Base-by-base conservation (phyloP, 2,329 filamentous ascomycete species). In the Talaromyces verruculosus region DNA sequence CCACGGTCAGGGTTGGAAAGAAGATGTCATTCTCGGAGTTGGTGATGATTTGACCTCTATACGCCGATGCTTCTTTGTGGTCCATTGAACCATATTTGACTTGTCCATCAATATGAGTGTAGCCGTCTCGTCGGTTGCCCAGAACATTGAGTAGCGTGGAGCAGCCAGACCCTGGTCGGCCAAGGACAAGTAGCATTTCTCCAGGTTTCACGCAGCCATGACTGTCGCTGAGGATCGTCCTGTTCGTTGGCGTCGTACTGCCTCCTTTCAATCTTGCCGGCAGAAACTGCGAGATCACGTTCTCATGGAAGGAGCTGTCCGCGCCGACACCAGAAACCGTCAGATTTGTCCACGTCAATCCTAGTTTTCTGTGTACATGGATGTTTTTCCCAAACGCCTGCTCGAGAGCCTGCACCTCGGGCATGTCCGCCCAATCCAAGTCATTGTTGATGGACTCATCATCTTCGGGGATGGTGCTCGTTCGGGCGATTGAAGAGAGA, bases 121-220 rank as follows among this genome's bases (percentile, higher is more conserved):
- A 91, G 2, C 88, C 88, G 2, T 76, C 77, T 41, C 88, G 80
- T 64, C 85, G 83, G 71, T 92, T 92, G 59, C 88, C 83, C 4
- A 92, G 81, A 70, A 90, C 81, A 71, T 90, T 92, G 53, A 93
- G 81, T 17, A 92, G 81, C 0, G 89, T 90, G 0, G 89, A 90
- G 73, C 90, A 92, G 37, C 89, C 89, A 5, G 41, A 75, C 83
- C 89, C 89, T 0, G 89, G 89, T 1, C 88, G 83, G 2, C 89
- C 89, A 0, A 91, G 80, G 0, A 91, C 88, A 0, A 91, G 79
- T 0, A 90, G 77, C 89, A 91, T 90, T 76, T 91, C 88, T 30
- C 89, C 90, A 0, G 89, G 89, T 73, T 88, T 88, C 61, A 92
- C 86, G 69, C 88, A 90, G 11, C 89, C 89, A 73, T 88, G 85